Evolutionary conservation across 225 moss, liverwort and hornwort genomes (phyloP).

Genomic region (Physcomitrium patens): DNA sequence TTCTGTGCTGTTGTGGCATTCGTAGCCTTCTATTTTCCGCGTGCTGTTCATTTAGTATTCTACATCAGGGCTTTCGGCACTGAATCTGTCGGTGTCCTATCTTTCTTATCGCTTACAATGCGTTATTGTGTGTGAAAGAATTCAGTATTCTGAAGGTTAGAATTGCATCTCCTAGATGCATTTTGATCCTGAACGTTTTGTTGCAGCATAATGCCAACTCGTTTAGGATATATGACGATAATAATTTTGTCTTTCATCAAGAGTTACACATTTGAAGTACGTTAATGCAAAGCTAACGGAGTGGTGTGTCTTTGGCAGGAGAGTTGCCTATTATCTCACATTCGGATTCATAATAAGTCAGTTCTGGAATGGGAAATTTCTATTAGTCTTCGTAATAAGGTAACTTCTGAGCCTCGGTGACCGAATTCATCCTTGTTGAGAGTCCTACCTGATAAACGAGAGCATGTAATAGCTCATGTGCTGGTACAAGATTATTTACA

Average conservation of each 20-base stretch:
- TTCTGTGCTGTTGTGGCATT: background rate
- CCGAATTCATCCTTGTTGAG: conserved; percentile 6
- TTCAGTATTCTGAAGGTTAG: no score
- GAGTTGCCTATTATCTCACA: conserved; percentile 80
- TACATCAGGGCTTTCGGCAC: no score
- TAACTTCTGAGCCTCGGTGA: conserved; percentile 19
- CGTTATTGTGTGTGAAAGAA: no score
- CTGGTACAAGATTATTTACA: conserved; percentile 7
- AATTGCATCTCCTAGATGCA: background rate
- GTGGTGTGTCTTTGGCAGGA: conserved; percentile 56
- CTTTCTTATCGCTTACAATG: no score
- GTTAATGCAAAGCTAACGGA: background rate
- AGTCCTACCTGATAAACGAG: conserved; percentile 8
- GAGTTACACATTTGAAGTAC: background rate
- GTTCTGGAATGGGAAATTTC: conserved; percentile 98
- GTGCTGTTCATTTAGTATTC: no score
- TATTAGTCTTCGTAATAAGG: conserved; percentile 89
- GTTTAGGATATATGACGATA: background rate
- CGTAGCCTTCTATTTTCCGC: no score
- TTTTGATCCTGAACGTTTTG: background rate
- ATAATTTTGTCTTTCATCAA: background rate
- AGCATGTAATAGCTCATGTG: background rate
- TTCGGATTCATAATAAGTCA: conserved; percentile 96
- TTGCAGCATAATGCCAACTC: background rate
- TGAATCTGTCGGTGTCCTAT: no score